Evolutionary conservation across 192 early-diverging fungal species (phyloP), one percentile per base, ranked within the genome.

Genomic region (Lunasporangiospora selenospora): DNA sequence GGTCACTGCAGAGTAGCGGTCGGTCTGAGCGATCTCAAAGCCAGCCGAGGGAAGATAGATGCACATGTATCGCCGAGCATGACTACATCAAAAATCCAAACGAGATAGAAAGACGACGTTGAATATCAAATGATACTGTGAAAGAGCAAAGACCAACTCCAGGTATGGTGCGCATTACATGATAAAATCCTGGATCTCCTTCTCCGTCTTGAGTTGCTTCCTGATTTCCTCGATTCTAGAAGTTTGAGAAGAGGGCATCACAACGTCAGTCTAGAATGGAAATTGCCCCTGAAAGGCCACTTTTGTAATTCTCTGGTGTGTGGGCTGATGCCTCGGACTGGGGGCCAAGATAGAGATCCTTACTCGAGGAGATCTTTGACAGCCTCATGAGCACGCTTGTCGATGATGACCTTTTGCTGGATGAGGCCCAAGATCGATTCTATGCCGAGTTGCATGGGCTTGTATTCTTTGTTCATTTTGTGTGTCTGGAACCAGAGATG

Each of bases 11-110:
- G 63, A 54, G 42, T 87, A 87, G n/a, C 85, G 56, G 37, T 57
- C 52, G 0, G 85, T 87, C 16, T 82, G 77, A 7, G 71, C 63
- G 9, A 87, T 81, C 58, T 87, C 85, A 53, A 77, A 84, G 16
- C 85, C 85, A 26, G 85, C 85, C 34, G 77, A 75, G 0, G 83
- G 80, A 30, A 76, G 50, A 38, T 83, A 86, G 58, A 81, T 82
- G 37, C 40, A 51, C 16, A 80, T 45, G 53, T 80, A 80, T 42
- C 73, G 49, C 31, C 58, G 44, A 32, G 62, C 60, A 53, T 78
- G 70, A n/a, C 58, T 75, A 58, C 15, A 23, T 5, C 7, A n/a
- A 41, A 30, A 16, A 18, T n/a, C n/a, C n/a, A n/a, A 16, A 23
- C 1, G 10, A 33, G 21, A 61, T 31, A 24, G 34, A 26, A 41